A percentile compares a stretch with the other conserved stretches of the same genome.
phyloP scores from a whole-genome alignment of 2,329 filamentous ascomycete genomes.

The Trichophyton benhamiae region DNA sequence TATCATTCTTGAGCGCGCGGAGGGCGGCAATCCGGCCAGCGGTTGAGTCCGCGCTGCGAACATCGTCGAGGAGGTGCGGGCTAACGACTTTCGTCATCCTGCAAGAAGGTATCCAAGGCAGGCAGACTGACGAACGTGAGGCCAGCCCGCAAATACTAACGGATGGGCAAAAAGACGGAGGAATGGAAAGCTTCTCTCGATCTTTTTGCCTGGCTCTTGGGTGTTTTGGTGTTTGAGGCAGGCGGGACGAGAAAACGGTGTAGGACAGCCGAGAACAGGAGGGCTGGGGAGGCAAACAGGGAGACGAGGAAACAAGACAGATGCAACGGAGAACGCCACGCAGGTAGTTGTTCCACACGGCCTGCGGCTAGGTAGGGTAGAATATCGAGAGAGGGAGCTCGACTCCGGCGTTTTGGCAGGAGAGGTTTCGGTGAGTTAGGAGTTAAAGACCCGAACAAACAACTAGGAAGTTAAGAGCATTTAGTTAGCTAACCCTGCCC shows the following conservation, averaged over 20 bases:
- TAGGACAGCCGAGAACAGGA: background rate
- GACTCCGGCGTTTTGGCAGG: background rate
- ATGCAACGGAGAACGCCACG: background rate
- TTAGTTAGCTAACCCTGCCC: too few species aligned
- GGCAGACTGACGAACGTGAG: background rate
- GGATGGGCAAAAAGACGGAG: background rate
- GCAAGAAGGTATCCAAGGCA: background rate
- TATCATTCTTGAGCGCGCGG: conserved; percentile 69
- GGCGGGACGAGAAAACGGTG: background rate
- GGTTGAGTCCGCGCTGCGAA: conserved; percentile 41
- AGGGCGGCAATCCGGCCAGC: conserved; percentile 44
- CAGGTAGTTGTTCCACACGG: too few species aligned
- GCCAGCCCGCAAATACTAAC: background rate
- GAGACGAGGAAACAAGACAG: background rate
- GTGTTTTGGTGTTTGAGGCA: background rate
- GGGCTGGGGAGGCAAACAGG: background rate
- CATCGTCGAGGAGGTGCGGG: conserved; percentile 45
- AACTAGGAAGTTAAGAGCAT: background rate
- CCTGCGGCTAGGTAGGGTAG: too few species aligned
- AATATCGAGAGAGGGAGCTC: background rate
- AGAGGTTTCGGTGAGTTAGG: background rate
- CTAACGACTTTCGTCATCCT: conserved; percentile 44
- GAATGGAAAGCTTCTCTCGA: background rate
- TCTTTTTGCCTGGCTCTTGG: background rate
- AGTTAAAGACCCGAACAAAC: background rate